These are phyloP conservation scores for Serendipita sp. DNA, from an alignment of 1,284 basidiomycete genomes.

Conservation along the genomic window DNA sequence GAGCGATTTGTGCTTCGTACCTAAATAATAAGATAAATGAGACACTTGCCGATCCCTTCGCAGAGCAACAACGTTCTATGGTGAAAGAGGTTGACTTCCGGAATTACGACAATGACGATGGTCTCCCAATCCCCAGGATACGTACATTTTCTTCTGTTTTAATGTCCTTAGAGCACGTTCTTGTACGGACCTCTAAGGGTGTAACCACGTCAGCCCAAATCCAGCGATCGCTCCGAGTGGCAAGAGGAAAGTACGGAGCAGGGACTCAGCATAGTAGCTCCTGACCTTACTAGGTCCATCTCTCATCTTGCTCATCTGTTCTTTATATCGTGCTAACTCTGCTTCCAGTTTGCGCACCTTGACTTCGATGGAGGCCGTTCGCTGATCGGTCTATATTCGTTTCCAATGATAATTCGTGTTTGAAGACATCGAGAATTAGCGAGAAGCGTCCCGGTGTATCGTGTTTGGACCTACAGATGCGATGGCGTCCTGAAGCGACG, in stretches of 20 bases:
- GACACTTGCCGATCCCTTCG: no score
- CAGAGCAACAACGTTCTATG: no score
- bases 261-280: conserved; percentile 5
- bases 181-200: conserved; percentile 69
- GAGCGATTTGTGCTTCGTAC: conserved; percentile 83
- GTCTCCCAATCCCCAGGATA: not conserved
- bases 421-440: not conserved
- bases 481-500: conserved; percentile 83
- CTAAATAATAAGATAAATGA: conserved; percentile 9
- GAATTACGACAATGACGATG: not conserved
- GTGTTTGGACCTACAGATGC: conserved; percentile 43
- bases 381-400: conserved; percentile 60
- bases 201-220: not conserved
- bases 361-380: conserved; percentile 85
- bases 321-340: conserved; percentile 84
- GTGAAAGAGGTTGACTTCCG: no score
- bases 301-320: conserved; percentile 89
- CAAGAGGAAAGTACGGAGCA: not conserved
- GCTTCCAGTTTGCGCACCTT: conserved; percentile 95
- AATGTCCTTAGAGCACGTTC: conserved; percentile 88
- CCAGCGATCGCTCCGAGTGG: not conserved
- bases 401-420: not conserved
- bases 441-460: not conserved
- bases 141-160: conserved; percentile 80
- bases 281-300: conserved; percentile 89